Evolutionary conservation across 2,329 filamentous ascomycete species (phyloP).

Genomic region (Fusarium metavorans): DNA sequence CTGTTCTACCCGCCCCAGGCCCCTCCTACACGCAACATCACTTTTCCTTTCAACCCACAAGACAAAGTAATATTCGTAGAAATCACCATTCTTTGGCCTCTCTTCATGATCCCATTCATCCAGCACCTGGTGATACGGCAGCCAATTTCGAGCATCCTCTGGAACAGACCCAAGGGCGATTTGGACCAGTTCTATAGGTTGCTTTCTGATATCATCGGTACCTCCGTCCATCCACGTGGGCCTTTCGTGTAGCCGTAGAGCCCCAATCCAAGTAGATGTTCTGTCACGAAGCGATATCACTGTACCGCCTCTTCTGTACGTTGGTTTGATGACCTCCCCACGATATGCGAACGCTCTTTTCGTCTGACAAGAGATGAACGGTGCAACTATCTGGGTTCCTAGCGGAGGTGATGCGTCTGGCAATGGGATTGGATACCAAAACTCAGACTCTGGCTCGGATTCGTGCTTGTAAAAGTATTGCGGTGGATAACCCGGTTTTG

Average conservation of each 20-base stretch:
- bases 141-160: not conserved
- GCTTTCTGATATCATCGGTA: not conserved
- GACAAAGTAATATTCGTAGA: not conserved
- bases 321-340: not conserved
- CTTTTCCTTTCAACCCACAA: not conserved
- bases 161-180: not conserved
- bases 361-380: not conserved
- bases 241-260: not conserved
- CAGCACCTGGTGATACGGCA: not conserved
- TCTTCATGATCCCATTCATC: not conserved
- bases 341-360: not conserved
- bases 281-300: not conserved
- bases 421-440: not conserved
- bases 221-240: not conserved
- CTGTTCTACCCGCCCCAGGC: not conserved
- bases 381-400: not conserved
- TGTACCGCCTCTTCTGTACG: not conserved
- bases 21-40: not conserved
- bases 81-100: not conserved
- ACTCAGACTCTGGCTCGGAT: not conserved
- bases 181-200: not conserved
- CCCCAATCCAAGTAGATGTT: not conserved
- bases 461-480: not conserved
- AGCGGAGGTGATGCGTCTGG: not conserved
- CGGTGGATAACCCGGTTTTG: not conserved